Evolutionary conservation across 371 early-diverging fungal species (phyloP).

Genomic region (Dentiscutata heterogama): DNA sequence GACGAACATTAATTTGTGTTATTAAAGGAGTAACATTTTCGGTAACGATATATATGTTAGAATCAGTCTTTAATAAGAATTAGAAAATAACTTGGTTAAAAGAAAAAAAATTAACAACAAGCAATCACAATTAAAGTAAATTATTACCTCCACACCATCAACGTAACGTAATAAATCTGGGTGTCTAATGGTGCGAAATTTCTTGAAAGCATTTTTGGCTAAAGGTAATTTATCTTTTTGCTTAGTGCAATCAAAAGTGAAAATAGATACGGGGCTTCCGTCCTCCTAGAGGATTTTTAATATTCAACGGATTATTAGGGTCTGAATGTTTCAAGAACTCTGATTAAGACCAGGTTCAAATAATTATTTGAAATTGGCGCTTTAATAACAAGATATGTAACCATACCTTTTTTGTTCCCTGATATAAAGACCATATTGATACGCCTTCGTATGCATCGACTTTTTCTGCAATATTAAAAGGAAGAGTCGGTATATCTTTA

Average conservation of each 20-base stretch:
- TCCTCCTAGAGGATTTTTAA: constrained; percentile 64
- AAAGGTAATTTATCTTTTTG: constrained; percentile 75
- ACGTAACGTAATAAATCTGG: constrained; percentile 88
- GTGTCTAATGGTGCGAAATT: constrained; percentile 90
- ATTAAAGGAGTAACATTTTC: constrained; percentile 85
- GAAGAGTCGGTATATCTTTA: constrained; percentile 76
- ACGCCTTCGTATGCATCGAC: constrained; percentile 70
- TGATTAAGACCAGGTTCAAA: neutral
- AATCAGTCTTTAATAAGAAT: constrained; percentile 69
- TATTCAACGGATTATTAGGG: neutral
- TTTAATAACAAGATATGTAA: too few relatives aligned
- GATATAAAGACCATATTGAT: constrained; percentile 83
- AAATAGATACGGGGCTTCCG: constrained; percentile 83
- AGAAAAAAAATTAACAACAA: neutral
- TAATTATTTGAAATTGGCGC: neutral
- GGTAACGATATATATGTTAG: constrained; percentile 91
- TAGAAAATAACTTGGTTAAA: constrained; percentile 2
- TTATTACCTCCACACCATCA: constrained; percentile 85
- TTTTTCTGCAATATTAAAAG: constrained; percentile 80
- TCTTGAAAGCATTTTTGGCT: constrained; percentile 90
- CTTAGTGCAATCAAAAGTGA: constrained; percentile 82
- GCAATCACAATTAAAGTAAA: neutral
- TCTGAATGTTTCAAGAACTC: too few relatives aligned
- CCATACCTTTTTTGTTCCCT: constrained; percentile 83
- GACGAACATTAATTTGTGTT: constrained; percentile 56